Base-by-base conservation (phyloP, 2,329 filamentous ascomycete species). In the Fragosphaeria purpurea region DNA sequence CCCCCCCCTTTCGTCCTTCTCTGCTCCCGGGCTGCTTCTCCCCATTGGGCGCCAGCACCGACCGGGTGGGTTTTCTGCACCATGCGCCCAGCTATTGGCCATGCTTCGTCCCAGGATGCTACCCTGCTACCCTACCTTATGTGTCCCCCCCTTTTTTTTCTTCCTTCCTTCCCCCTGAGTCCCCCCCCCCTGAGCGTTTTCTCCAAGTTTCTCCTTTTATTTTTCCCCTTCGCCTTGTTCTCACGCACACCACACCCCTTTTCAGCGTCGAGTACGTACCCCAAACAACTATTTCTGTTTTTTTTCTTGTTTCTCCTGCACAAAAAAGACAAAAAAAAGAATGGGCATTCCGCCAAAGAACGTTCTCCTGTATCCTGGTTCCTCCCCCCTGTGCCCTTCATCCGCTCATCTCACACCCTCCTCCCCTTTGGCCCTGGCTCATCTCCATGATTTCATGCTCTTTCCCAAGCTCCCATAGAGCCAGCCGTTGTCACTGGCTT, bases 1-100 rank as follows among this genome's bases (percentile, higher is more conserved):
- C 22, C 22, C 22, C 22, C 22, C 22, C 22, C 22, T 22, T 22
- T 22, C 22, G 22, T 22, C 22, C 22, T 22, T 22, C 22, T 22
- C 22, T 22, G 22, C 22, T 22, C 22, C 22, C 22, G 22, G 22
- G 3, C 22, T 75, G 72, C 72, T 58, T 63, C 69, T 7, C 72
- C 68, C 63, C 59, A 73, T 78, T 76, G 70, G 75, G 72, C 67
- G 72, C 67, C 72, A 66, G 61, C 61, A 65, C 65, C 68, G 65
- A 63, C 58, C 54, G 35, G 65, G 68, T 67, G 65, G 53, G 32
- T 54, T 22, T 22, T 57, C 53, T 56, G 67, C 65, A 64, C 63
- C 63, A 65, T 53, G 47, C 54, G 44, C 50, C 60, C 61, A 46
- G 22, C 67, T 65, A 77, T 77, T 78, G 74, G 74, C 58, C 67